Evolutionary conservation across 768 basidiomycete genomes (phyloP).

Genomic region (Dioszegia hungarica): DNA sequence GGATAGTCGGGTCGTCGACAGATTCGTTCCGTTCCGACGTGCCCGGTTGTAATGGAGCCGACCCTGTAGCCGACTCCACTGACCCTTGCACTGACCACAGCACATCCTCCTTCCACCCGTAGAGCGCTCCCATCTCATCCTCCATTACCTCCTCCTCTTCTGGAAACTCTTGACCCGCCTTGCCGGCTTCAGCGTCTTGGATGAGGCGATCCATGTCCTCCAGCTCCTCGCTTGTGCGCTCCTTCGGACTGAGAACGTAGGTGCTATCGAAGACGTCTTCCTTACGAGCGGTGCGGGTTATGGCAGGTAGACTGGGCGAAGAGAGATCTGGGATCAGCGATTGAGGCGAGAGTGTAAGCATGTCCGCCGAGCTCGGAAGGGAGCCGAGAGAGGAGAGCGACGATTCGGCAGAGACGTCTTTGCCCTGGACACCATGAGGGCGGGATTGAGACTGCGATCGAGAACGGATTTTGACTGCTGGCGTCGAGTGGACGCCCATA

Average conservation of each 20-base stretch:
- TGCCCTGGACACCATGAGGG: not conserved
- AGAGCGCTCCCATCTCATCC: not conserved
- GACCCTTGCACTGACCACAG: slow-evolving; percentile 2
- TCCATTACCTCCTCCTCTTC: not conserved
- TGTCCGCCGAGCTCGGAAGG: slow-evolving; percentile 2
- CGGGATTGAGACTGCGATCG: not conserved
- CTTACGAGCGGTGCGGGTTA: not conserved
- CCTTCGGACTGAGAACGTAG: not conserved
- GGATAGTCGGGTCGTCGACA: not conserved
- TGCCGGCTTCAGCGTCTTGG: not conserved
- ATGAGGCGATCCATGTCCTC: not conserved
- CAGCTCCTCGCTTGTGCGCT: not conserved
- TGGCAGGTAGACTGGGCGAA: slow-evolving; percentile 1
- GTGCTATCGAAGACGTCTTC: not conserved
- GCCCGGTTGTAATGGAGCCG: too few relatives aligned
- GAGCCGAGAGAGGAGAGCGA: not conserved
- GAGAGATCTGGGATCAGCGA: slow-evolving; percentile 1
- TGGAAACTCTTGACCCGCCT: not conserved
- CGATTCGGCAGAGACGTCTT: not conserved
- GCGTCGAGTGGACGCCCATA: slow-evolving; percentile 5
- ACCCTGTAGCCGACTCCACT: too few relatives aligned
- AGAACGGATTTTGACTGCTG: not conserved
- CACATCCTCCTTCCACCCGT: slow-evolving; percentile 3
- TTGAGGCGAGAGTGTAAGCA: not conserved
- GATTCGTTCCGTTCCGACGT: too few relatives aligned